Conservation (phyloP, 805 yeast species). For the Candida quercuum region DNA sequence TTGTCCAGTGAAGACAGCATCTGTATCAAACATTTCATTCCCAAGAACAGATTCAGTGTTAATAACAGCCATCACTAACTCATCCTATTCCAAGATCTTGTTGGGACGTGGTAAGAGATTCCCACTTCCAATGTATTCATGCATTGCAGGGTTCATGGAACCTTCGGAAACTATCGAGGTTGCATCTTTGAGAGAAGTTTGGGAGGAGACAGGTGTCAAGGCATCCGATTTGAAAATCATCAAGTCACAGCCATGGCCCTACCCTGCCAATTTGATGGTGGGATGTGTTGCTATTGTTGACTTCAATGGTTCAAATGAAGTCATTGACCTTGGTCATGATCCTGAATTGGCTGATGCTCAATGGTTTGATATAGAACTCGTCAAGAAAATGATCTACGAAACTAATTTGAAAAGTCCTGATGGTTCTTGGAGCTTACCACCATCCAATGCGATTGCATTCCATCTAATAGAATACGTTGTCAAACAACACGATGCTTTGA, state of each 20-base stretch:
- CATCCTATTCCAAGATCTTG: conserved; percentile 54
- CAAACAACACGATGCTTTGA: conserved; percentile 7
- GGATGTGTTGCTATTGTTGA: conserved; percentile 86
- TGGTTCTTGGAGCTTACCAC: conserved; percentile 19
- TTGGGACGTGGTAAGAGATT: conserved; percentile 67
- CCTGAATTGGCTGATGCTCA: conserved; percentile 80
- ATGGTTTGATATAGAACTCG: conserved; percentile 66
- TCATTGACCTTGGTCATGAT: conserved; percentile 72
- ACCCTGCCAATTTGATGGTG: conserved; percentile 88
- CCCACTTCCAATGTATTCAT: conserved; percentile 61
- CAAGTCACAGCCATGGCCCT: conserved; percentile 96
- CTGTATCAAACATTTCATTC: conserved; percentile 74
- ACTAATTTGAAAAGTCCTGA: conserved; percentile 13
- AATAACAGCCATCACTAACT: conserved; percentile 71
- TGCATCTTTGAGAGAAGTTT: conserved; percentile 82
- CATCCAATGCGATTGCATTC: conserved; percentile 24
- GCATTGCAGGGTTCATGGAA: conserved; percentile 95
- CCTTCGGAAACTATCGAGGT: conserved; percentile 90
- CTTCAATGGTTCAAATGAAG: conserved; percentile 58
- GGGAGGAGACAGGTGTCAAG: conserved; percentile 92
- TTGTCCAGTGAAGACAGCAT: conserved; percentile 34
- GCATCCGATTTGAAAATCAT: conserved; percentile 53
- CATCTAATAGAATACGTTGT: conserved; percentile 20
- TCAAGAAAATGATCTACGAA: conserved; percentile 26
- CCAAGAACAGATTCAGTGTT: conserved; percentile 92